These are phyloP conservation scores for Closterium sp. DNA, from an alignment of 139 green algal species.

Conservation along the genomic window DNA sequence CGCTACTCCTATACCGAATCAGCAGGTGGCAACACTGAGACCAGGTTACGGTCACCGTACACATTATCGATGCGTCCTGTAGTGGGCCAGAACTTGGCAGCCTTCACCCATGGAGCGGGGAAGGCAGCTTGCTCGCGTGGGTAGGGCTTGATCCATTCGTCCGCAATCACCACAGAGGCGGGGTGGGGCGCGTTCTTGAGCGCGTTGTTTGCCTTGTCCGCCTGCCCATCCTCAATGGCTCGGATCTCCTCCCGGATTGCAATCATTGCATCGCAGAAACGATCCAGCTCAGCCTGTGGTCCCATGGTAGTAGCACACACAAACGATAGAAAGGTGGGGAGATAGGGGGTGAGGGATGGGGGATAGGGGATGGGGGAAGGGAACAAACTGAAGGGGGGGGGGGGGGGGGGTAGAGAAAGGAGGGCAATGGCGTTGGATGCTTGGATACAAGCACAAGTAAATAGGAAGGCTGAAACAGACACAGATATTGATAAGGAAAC, in stretches of 20 bases:
- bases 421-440: no score
- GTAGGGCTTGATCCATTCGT: conserved; percentile 92
- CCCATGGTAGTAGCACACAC: not conserved
- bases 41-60: conserved; percentile 91
- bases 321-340: not conserved
- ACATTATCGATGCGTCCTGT: conserved; percentile 93
- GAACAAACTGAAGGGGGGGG: not conserved
- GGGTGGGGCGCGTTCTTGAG: conserved; percentile 93
- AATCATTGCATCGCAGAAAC: conserved; percentile 95
- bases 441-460: not conserved
- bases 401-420: not conserved
- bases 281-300: conserved; percentile 76
- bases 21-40: conserved; percentile 50
- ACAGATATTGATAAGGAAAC: not conserved
- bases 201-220: conserved; percentile 78
- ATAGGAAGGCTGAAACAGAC: no score
- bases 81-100: conserved; percentile 98
- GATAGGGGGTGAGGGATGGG: not conserved
- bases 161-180: conserved; percentile 67
- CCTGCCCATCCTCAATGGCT: conserved; percentile 77
- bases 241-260: conserved; percentile 87
- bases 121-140: conserved; percentile 84
- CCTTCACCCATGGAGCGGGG: conserved; percentile 84
- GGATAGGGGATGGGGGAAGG: not conserved
- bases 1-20: conserved; percentile 15